Evolutionary conservation across 805 yeast species (phyloP), one percentile per base, ranked within the genome.

Genomic region (Saturnispora bothae): DNA sequence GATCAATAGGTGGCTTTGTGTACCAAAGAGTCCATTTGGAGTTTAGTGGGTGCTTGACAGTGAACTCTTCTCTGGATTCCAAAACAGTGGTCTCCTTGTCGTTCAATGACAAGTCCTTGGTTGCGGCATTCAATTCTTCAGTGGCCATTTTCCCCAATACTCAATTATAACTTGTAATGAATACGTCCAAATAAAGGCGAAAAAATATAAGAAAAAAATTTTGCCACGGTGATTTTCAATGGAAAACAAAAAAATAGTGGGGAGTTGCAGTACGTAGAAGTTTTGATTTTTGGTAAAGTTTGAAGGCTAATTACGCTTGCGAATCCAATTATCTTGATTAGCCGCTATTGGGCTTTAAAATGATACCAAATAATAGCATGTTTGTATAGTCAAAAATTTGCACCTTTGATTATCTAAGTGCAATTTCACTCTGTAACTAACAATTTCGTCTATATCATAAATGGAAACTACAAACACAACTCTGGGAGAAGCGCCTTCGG

Each of bases 11-110:
- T 44, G 98, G 97, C 67, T 86, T 86, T 43, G 95, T 83, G 71
- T 85, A 92, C 98, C 98, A 89, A 56, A 89, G 73, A 17, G 97
- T 85, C 96, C 96, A 89, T 62, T 73, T 76, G 55, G 80, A 73
- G 64, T 83, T 80, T 53, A 89, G 76, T 36, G 96, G 96, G 61
- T 92, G 98, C 57, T 78, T 78, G 43, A 78, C 82, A 43, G 70
- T 72, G 61, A 83, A 79, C 48, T 76, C 77, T 49, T 73, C 76
- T 52, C 69, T 65, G 48, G 67, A 66, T 53, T 73, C 70, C 50
- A 78, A 70, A 39, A 75, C 76, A 34, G 83, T 75, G 52, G 56
- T 55, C 39, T 53, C 54, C 34, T 52, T 47, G 34, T 59, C 65
- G 15, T 60, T 59, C 26, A 61, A 45, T 18, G 60, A 51, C 40